phyloP scores from a whole-genome alignment of 148 eudicot species.

The Pouteria glomerata region DNA sequence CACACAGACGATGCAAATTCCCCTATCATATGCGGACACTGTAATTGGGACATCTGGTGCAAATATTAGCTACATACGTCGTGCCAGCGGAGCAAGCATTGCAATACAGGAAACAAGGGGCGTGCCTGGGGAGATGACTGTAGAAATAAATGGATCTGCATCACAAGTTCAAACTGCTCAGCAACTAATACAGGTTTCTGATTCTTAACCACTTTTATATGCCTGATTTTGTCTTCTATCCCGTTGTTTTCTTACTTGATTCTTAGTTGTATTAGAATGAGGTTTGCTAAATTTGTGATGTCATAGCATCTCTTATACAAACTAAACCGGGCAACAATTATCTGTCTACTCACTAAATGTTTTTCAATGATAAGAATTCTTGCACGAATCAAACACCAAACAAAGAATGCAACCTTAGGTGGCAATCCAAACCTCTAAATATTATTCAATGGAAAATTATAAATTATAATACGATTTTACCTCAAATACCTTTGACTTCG shows the following conservation, averaged over 20 bases:
- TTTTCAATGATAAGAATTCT: too few species aligned
- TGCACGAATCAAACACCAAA: too few species aligned
- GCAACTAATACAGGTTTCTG: constrained; percentile 38
- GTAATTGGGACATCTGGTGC: constrained; percentile 43
- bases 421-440: too few species aligned
- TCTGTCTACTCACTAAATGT: too few species aligned
- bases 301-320: neutral
- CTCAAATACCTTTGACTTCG: too few species aligned
- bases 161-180: constrained; percentile 53
- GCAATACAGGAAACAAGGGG: constrained; percentile 43
- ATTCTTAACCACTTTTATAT: neutral
- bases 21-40: constrained; percentile 44
- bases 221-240: neutral
- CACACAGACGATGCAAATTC: constrained; percentile 46
- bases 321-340: too few species aligned
- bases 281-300: neutral
- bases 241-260: neutral
- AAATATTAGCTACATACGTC: constrained; percentile 41
- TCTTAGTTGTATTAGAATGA: neutral
- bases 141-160: constrained; percentile 44
- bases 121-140: constrained; percentile 46
- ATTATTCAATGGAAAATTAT: too few species aligned
- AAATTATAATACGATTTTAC: too few species aligned
- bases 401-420: too few species aligned
- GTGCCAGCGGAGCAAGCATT: constrained; percentile 46